Conservation (phyloP, 805 yeast species). For the Kuraishia borneana region DNA sequence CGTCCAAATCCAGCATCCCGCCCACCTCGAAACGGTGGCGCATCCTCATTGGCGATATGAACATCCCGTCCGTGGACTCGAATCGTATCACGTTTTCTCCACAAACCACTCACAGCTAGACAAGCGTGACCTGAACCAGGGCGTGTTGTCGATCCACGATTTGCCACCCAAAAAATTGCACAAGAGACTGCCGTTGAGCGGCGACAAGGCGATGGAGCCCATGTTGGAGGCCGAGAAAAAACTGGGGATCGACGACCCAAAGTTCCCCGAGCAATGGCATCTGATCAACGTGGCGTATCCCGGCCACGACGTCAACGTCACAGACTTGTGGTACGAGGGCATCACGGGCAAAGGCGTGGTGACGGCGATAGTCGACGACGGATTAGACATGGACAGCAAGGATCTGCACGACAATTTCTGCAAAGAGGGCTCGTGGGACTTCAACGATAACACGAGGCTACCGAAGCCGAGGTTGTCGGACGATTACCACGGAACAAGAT, state of each 20-base stretch:
- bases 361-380: constrained; percentile 90
- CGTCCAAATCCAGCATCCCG: constrained; percentile 33
- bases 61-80: constrained; percentile 50
- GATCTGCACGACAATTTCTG: constrained; percentile 66
- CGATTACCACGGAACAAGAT: constrained; percentile 93
- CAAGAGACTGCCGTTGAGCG: constrained; percentile 48
- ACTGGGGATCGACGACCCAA: constrained; percentile 70
- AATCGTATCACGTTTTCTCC: constrained; percentile 60
- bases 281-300: constrained; percentile 61
- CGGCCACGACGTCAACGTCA: constrained; percentile 79
- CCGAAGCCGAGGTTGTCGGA: constrained; percentile 76
- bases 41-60: constrained; percentile 46
- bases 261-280: constrained; percentile 87
- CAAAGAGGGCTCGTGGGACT: constrained; percentile 86
- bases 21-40: constrained; percentile 15
- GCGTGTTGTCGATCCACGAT: constrained; percentile 39
- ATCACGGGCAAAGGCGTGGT: constrained; percentile 76
- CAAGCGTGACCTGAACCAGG: constrained; percentile 20
- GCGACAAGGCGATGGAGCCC: constrained; percentile 41
- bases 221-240: constrained; percentile 34
- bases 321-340: constrained; percentile 74
- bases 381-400: constrained; percentile 69
- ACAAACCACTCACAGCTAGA: constrained; percentile 22
- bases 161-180: constrained; percentile 41
- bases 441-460: constrained; percentile 57